Conservation (phyloP, 768 basidiomycete species). For the Hericium alpestre region DNA sequence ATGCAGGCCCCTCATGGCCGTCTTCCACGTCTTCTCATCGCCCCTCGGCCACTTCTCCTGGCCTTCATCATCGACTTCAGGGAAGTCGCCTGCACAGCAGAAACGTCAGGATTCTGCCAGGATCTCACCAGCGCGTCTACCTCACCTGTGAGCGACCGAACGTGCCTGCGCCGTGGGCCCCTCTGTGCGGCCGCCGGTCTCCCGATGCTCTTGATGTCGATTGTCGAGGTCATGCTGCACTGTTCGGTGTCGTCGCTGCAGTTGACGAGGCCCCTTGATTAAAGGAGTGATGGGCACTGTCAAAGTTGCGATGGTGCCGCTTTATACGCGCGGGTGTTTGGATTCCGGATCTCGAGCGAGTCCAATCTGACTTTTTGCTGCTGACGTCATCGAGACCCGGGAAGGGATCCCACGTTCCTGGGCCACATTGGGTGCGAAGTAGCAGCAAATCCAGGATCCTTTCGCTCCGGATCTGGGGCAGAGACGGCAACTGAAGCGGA, state of each 20-base stretch:
- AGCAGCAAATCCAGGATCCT: too few species aligned
- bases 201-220: constrained; percentile 5
- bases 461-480: too few species aligned
- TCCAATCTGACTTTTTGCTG: background rate
- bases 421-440: too few species aligned
- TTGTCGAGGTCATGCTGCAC: constrained; percentile 6
- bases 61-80: constrained; percentile 65
- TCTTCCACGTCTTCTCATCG: constrained; percentile 67
- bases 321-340: background rate
- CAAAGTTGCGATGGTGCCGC: background rate
- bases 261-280: background rate
- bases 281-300: background rate
- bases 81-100: constrained; percentile 51
- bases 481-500: background rate
- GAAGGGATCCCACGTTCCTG: too few species aligned
- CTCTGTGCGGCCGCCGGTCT: background rate
- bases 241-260: background rate
- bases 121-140: background rate
- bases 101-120: background rate
- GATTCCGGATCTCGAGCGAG: background rate
- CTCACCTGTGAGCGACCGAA: constrained; percentile 40
- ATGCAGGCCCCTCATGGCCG: constrained; percentile 45
- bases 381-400: too few species aligned
- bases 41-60: constrained; percentile 82
- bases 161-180: constrained; percentile 10